These are phyloP conservation scores for Botryosphaeria dothidea DNA, from an alignment of 2,329 filamentous ascomycete species.

Conservation along the genomic window DNA sequence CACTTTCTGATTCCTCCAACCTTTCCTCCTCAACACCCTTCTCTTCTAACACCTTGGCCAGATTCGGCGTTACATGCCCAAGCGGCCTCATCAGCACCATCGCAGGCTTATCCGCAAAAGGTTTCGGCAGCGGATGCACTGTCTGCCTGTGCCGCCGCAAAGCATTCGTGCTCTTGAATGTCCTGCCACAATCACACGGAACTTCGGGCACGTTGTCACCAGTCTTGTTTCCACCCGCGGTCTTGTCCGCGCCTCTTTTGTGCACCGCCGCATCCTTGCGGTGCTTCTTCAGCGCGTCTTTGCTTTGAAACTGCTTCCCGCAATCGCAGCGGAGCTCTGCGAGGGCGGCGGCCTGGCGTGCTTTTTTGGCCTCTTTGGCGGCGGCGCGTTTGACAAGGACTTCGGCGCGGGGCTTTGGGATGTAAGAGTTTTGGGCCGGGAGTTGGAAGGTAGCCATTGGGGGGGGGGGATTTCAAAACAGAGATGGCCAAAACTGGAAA, in stretches of 20 bases:
- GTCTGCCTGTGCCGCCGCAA: not conserved
- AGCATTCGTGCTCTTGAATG: not conserved
- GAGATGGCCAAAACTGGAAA: not conserved
- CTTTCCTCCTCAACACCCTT: not conserved
- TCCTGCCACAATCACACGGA: not conserved
- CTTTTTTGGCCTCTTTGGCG: not conserved
- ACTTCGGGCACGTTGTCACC: not conserved
- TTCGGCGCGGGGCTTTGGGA: not conserved
- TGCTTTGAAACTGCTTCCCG: not conserved
- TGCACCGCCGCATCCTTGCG: not conserved
- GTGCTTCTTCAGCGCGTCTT: not conserved
- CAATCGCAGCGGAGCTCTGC: not conserved
- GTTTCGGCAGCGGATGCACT: not conserved
- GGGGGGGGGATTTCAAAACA: no score
- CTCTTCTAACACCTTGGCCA: not conserved
- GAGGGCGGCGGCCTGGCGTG: not conserved
- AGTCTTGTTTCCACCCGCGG: not conserved
- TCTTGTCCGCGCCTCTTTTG: not conserved
- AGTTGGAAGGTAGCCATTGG: no score
- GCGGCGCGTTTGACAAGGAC: not conserved
- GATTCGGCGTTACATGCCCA: not conserved
- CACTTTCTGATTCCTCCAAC: not conserved
- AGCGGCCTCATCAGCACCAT: not conserved
- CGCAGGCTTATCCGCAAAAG: not conserved
- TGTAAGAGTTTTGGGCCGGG: not conserved